phyloP scores from a whole-genome alignment of 441 rosid genomes.

The Corymbia citriodora region DNA sequence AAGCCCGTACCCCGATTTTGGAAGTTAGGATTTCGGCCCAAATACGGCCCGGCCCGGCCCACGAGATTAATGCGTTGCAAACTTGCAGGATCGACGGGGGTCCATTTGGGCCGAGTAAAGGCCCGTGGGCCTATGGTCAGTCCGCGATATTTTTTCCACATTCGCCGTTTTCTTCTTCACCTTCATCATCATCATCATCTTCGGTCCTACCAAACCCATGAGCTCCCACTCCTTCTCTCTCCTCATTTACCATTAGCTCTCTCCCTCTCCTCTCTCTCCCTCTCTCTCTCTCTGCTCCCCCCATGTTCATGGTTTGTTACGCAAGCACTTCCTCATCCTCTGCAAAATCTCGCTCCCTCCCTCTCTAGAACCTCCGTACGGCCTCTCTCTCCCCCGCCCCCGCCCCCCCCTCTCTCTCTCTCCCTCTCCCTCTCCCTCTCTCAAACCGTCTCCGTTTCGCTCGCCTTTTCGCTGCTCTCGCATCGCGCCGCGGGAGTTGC shows the following conservation, averaged over 20 bases:
- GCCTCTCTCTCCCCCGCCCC: background rate
- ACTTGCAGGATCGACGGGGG: background rate
- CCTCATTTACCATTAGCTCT: background rate
- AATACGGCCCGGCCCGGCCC: background rate
- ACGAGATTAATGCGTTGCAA: background rate
- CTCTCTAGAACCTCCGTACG: background rate
- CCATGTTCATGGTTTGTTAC: background rate
- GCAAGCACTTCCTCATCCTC: background rate
- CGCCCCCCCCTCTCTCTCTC: no score
- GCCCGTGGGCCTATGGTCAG: background rate
- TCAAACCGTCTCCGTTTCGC: background rate
- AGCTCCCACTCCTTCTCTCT: background rate
- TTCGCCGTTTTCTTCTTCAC: background rate
- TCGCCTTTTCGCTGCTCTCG: background rate
- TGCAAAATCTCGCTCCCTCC: background rate
- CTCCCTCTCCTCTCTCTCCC: background rate
- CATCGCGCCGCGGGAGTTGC: background rate
- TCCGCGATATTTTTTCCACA: background rate
- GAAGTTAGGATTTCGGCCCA: background rate
- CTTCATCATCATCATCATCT: background rate
- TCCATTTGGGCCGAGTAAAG: background rate
- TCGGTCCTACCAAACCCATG: background rate
- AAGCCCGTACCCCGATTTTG: background rate
- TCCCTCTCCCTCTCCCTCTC: background rate
- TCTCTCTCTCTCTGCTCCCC: background rate